Percentiles rank a stretch among this genome's conserved stretches.
Conservation (phyloP, 371 early-diverging fungal species). For the Haplosporangium sp. region DNA sequence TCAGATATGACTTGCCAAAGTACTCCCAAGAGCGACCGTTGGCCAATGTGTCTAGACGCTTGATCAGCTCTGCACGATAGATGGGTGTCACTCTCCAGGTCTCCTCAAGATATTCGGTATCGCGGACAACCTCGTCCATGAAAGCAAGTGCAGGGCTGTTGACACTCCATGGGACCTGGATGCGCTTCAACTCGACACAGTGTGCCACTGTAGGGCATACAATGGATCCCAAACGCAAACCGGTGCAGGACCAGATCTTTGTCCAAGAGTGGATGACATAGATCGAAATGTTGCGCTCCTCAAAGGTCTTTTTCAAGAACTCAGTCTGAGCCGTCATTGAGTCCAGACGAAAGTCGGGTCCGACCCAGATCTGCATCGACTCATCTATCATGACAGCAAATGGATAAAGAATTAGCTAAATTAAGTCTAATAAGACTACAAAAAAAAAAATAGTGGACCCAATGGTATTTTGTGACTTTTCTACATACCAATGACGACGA, state of each 20-base stretch:
- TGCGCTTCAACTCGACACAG: constrained; percentile 73
- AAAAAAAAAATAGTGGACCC: background rate
- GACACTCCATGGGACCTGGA: constrained; percentile 92
- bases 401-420: background rate
- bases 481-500: constrained; percentile 74
- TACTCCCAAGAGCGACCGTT: constrained; percentile 68
- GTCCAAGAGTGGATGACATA: constrained; percentile 93
- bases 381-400: constrained; percentile 65
- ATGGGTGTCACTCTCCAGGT: constrained; percentile 80
- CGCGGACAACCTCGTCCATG: constrained; percentile 79
- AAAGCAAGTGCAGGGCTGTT: constrained; percentile 85
- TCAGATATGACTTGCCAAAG: constrained; percentile 79
- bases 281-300: constrained; percentile 72
- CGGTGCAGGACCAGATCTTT: constrained; percentile 92
- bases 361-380: constrained; percentile 92
- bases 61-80: constrained; percentile 73
- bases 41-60: constrained; percentile 58
- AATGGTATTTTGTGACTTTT: background rate
- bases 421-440: too few species aligned
- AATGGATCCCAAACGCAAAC: constrained; percentile 86
- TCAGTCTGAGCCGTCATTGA: constrained; percentile 76
- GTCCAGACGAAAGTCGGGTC: constrained; percentile 76
- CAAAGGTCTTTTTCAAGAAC: constrained; percentile 66
- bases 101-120: constrained; percentile 71
- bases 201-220: constrained; percentile 82